A percentile compares a stretch with the other conserved stretches of the same genome.
phyloP scores from a whole-genome alignment of 495 filamentous ascomycete species.

The Bacidia rubella region DNA sequence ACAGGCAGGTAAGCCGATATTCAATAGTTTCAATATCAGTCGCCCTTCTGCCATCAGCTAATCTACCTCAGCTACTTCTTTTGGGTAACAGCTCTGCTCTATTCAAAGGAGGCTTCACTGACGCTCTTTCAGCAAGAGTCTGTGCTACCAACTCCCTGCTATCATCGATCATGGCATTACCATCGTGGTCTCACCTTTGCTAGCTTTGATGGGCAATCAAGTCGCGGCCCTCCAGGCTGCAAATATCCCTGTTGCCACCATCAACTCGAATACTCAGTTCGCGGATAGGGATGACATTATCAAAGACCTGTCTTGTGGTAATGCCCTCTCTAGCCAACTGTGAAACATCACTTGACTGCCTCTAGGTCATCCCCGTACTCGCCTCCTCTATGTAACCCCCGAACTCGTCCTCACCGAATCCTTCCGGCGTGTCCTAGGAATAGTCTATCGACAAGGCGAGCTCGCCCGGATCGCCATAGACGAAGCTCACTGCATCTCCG shows the following conservation, averaged over 20 bases:
- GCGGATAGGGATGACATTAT: conserved; percentile 54
- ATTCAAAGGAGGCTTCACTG: neutral
- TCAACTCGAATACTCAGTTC: conserved; percentile 66
- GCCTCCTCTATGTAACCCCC: conserved; percentile 86
- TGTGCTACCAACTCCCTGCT: conserved; percentile 89
- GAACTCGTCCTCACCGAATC: conserved; percentile 68
- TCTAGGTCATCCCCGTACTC: conserved; percentile 57
- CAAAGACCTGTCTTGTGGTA: conserved; percentile 61
- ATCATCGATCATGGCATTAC: conserved; percentile 81
- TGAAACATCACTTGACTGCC: neutral
- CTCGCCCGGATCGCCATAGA: conserved; percentile 79
- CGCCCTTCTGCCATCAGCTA: neutral
- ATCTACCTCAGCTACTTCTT: conserved; percentile 62
- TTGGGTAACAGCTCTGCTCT: conserved; percentile 36
- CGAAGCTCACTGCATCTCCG: conserved; percentile 92
- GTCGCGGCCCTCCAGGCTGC: conserved; percentile 63
- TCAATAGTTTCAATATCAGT: neutral
- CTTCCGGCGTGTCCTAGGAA: conserved; percentile 59
- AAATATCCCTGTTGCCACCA: conserved; percentile 65
- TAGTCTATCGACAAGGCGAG: conserved; percentile 70
- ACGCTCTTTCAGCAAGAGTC: conserved; percentile 43
- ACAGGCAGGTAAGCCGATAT: conserved; percentile 41
- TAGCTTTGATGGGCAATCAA: conserved; percentile 93
- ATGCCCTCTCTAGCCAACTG: neutral
- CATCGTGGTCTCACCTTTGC: conserved; percentile 77